A percentile compares a stretch with the other conserved stretches of the same genome.
phyloP scores from a whole-genome alignment of 2,329 filamentous ascomycete species.

The Colletotrichum sp. region DNA sequence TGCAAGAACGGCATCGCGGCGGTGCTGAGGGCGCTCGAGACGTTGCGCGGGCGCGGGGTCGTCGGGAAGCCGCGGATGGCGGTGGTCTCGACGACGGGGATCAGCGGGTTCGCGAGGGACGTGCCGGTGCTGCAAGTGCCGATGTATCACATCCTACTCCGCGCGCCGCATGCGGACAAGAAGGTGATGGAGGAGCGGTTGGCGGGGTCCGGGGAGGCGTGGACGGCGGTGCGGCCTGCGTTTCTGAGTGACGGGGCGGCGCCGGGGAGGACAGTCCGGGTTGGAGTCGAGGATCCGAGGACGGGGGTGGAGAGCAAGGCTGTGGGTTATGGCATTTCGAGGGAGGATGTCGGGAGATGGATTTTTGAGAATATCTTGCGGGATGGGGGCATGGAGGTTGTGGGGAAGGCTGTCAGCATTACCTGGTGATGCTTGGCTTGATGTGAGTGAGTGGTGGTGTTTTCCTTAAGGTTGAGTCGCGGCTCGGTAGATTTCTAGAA shows the following conservation, averaged over 20 bases:
- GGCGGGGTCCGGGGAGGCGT: slow-evolving; percentile 32
- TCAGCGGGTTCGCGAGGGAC: slow-evolving; percentile 40
- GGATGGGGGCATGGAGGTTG: slow-evolving; percentile 27
- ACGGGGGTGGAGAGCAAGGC: slow-evolving; percentile 34
- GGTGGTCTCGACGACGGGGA: slow-evolving; percentile 44
- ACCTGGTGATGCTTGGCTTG: slow-evolving; percentile 33
- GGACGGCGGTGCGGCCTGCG: slow-evolving; percentile 42
- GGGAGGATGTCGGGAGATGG: slow-evolving; percentile 54
- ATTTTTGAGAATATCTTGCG: slow-evolving; percentile 44
- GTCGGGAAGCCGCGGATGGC: slow-evolving; percentile 37
- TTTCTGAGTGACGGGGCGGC: slow-evolving; percentile 35
- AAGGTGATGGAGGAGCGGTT: slow-evolving; percentile 46
- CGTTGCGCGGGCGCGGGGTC: slow-evolving; percentile 23
- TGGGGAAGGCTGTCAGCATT: slow-evolving; percentile 39
- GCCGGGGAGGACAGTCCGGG: slow-evolving; percentile 32
- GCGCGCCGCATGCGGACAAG: slow-evolving; percentile 53
- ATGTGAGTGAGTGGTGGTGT: not conserved
- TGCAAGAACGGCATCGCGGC: slow-evolving; percentile 41
- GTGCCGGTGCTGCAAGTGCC: slow-evolving; percentile 46
- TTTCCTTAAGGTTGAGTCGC: not conserved
- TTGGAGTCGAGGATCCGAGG: slow-evolving; percentile 43
- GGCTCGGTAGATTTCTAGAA: not conserved
- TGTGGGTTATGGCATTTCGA: slow-evolving; percentile 51
- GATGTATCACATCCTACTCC: slow-evolving; percentile 46
- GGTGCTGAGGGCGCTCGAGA: slow-evolving; percentile 36